Evolutionary conservation across 2,329 filamentous ascomycete species (phyloP), one percentile per base, ranked within the genome.

Genomic region (Claviceps capensis): DNA sequence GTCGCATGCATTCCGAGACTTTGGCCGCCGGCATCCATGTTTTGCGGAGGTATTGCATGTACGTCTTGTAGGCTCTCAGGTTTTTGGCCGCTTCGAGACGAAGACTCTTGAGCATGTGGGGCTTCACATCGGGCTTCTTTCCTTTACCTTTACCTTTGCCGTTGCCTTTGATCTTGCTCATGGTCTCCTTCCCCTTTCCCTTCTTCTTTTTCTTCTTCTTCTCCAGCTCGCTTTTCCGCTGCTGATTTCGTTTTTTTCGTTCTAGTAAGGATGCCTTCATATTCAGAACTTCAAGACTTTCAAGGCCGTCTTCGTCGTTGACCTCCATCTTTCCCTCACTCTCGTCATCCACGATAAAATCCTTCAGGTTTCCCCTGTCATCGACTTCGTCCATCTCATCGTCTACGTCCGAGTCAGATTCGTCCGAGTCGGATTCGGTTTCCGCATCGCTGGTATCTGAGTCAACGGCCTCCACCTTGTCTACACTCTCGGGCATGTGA

Each of bases 11-110:
- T 8, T 85, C 83, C 54, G 88, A 82, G 4, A 91, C 87, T 68
- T 96, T 95, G 59, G 85, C 88, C 61, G 86, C 88, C 53, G 82
- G 82, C 53, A 84, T 69, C 78, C 82, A 95, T 30, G 79, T 75
- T 62, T 83, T 80, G 23, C 76, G 74, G 6, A 93, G 72, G 49
- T 82, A 84, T 37, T 70, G 71, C 59, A 89, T 75, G 65, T 93
- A 95, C 57, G 77, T 79, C 55, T 73, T 75, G 60, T 83, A 85
- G 3, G 84, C 80, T 13, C 74, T 75, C 30, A 73, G 75, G 65
- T 80, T 91, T 55, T 77, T 79, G 48, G 72, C 70, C 0, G 81
- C 82, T 26, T 85, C 77, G 52, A 81, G 78, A 57, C 88, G 86
- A 16, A 93, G 73, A 53, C 59, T 63, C 34, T 79, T 79, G 57